Evolutionary conservation across 2,329 filamentous ascomycete genomes (phyloP).

Genomic region (Epichloe aotearoae): DNA sequence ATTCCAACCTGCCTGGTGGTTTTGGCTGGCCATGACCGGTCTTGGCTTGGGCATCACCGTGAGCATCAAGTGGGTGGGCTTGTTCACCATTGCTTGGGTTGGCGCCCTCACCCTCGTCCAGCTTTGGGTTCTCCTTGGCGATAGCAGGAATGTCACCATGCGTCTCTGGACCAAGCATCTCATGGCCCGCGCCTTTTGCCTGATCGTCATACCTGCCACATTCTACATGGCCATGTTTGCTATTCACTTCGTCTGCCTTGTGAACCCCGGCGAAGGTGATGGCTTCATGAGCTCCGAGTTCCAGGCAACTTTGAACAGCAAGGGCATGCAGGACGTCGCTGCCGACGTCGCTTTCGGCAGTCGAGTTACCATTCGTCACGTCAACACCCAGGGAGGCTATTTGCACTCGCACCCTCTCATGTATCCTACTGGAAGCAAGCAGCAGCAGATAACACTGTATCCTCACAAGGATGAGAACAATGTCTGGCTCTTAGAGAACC

Average conservation of each 20-base stretch:
- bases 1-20: constrained; percentile 90
- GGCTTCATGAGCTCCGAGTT: constrained; percentile 99
- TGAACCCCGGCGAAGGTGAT: constrained; percentile 92
- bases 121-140: constrained; percentile 88
- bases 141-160: constrained; percentile 71
- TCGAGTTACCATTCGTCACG: constrained; percentile 73
- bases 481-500: constrained; percentile 84
- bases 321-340: constrained; percentile 89
- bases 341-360: constrained; percentile 87
- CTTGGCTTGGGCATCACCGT: constrained; percentile 77
- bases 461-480: constrained; percentile 99
- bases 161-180: constrained; percentile 90
- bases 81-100: constrained; percentile 98
- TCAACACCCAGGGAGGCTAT: constrained; percentile 96
- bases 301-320: constrained; percentile 91
- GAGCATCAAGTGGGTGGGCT: constrained; percentile 97
- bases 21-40: constrained; percentile 83
- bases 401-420: constrained; percentile 94
- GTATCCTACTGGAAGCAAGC: constrained; percentile 95
- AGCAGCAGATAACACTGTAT: constrained; percentile 96
- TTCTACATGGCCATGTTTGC: constrained; percentile 98
- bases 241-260: constrained; percentile 86
- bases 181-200: constrained; percentile 76
- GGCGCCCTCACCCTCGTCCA: constrained; percentile 81
- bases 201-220: constrained; percentile 74